phyloP scores from a whole-genome alignment of 768 basidiomycete species.

The Coprinopsis marcescibilis region DNA sequence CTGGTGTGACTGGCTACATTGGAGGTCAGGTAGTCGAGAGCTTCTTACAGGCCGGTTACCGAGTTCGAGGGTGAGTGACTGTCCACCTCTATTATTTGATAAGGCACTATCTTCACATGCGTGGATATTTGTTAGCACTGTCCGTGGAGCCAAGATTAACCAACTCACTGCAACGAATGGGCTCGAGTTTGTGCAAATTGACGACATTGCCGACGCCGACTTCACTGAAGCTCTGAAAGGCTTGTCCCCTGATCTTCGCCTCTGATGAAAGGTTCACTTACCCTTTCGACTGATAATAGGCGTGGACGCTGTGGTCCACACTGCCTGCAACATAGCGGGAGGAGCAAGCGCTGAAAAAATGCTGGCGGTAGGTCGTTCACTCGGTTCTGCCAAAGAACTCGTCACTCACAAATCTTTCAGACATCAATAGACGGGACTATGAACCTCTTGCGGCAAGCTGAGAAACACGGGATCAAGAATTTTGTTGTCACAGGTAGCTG shows the following conservation, averaged over 20 bases:
- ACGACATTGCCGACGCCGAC: conserved; percentile 26
- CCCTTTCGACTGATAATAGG: conserved; percentile 35
- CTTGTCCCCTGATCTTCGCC: background rate
- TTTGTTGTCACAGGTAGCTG: conserved; percentile 29
- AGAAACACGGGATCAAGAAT: conserved; percentile 29
- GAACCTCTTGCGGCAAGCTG: conserved; percentile 34
- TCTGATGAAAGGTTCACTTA: background rate
- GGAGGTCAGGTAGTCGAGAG: conserved; percentile 31
- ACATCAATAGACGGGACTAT: conserved; percentile 32
- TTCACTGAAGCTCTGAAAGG: conserved; percentile 46
- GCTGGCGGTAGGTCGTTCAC: conserved; percentile 16
- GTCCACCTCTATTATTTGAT: background rate
- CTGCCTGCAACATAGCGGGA: conserved; percentile 33
- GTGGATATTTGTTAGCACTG: conserved; percentile 26
- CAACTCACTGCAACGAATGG: conserved; percentile 17
- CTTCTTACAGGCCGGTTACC: conserved; percentile 30
- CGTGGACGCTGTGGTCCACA: conserved; percentile 41
- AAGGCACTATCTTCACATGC: background rate
- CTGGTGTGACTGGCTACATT: conserved; percentile 36
- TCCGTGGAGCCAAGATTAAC: conserved; percentile 27
- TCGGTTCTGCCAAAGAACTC: background rate
- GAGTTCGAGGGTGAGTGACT: conserved; percentile 36
- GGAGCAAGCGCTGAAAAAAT: conserved; percentile 19
- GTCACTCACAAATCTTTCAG: conserved; percentile 15
- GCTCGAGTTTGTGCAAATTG: conserved; percentile 25